These are phyloP conservation scores for Kuraishia piskuri DNA, from an alignment of 805 yeast species.

Conservation along the genomic window DNA sequence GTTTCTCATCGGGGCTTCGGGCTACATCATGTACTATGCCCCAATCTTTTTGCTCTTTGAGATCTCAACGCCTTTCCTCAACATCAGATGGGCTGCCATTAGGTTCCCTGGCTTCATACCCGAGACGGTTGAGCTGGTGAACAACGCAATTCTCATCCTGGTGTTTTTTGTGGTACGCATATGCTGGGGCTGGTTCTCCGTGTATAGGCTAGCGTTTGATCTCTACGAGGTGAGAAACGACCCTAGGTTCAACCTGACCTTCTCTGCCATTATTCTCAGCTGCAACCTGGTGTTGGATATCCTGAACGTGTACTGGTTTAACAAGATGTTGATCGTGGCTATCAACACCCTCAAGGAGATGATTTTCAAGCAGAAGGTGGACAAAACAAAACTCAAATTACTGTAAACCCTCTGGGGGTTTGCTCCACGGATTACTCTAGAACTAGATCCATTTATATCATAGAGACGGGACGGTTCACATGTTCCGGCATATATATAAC, in stretches of 20 bases:
- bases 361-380: conserved; percentile 14
- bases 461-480: conserved; percentile 17
- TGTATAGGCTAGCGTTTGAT: conserved; percentile 17
- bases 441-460: not conserved
- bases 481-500: conserved; percentile 3
- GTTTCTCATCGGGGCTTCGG: conserved; percentile 14
- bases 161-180: conserved; percentile 26
- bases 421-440: not conserved
- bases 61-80: conserved; percentile 27
- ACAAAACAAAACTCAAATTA: conserved; percentile 20
- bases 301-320: conserved; percentile 27
- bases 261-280: conserved; percentile 17
- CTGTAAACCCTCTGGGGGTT: conserved; percentile 12
- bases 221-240: conserved; percentile 16
- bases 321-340: conserved; percentile 28
- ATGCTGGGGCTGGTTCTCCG: conserved; percentile 31
- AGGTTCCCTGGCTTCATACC: conserved; percentile 20
- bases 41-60: conserved; percentile 27
- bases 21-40: conserved; percentile 24
- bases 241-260: conserved; percentile 18
- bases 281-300: conserved; percentile 25
- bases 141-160: conserved; percentile 23
- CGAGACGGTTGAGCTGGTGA: conserved; percentile 20
- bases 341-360: conserved; percentile 23
- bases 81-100: conserved; percentile 27